phyloP scores from a whole-genome alignment of 2,329 filamentous ascomycete species.

The Ilyonectria sp. region DNA sequence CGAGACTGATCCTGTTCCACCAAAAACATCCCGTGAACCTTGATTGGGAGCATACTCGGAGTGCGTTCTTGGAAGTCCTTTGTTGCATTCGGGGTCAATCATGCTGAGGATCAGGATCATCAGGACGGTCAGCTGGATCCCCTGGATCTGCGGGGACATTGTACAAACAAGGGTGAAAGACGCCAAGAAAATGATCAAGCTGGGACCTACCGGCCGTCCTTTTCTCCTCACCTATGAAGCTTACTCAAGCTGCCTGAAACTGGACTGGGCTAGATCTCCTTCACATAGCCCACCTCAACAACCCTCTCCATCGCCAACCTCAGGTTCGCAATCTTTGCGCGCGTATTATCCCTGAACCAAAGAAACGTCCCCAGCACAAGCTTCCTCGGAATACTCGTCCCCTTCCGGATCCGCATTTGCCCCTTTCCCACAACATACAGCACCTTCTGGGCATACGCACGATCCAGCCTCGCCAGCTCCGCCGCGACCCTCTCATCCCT shows the following conservation, averaged over 20 bases:
- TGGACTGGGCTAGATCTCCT: conserved; percentile 11
- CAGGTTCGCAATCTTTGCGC: conserved; percentile 75
- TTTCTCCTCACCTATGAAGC: neutral
- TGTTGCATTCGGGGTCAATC: too few species aligned
- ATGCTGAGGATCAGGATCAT: too few species aligned
- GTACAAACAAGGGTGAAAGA: too few species aligned
- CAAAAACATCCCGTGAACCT: too few species aligned
- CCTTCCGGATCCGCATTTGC: conserved; percentile 63
- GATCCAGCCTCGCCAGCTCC: conserved; percentile 40
- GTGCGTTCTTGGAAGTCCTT: too few species aligned
- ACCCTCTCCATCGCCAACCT: conserved; percentile 72
- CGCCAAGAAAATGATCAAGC: neutral
- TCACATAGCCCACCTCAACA: conserved; percentile 14
- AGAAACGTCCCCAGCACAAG: conserved; percentile 68
- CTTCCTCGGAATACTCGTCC: conserved; percentile 51
- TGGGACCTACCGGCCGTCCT: neutral
- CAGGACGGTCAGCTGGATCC: too few species aligned
- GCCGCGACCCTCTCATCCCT: conserved; percentile 62
- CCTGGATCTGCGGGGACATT: too few species aligned
- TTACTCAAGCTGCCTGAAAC: neutral
- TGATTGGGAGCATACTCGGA: too few species aligned
- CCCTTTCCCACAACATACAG: conserved; percentile 73
- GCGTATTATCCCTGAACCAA: conserved; percentile 74
- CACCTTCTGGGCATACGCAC: conserved; percentile 61
- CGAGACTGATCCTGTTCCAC: too few species aligned